Conservation (phyloP, 1,284 basidiomycete genomes). For the Salmacisia buchloeana region DNA sequence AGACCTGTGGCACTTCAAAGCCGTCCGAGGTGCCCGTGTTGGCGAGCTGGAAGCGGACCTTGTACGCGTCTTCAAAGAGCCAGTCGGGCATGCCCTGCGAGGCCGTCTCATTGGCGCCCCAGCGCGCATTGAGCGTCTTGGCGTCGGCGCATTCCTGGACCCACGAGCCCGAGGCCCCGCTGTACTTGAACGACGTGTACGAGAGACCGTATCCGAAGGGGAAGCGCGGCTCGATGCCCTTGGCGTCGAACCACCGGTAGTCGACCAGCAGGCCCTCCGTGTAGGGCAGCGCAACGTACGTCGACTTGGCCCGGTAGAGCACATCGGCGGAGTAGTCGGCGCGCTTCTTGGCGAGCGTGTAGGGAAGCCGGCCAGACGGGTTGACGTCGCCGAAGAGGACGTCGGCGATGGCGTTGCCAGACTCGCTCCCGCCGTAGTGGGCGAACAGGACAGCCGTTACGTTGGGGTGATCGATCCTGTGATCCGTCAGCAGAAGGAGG, state of each 20-base stretch:
- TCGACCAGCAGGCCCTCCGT: constrained; percentile 37
- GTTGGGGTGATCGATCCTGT: constrained; percentile 32
- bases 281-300: constrained; percentile 55
- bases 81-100: constrained; percentile 25
- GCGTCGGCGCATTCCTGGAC: constrained; percentile 9
- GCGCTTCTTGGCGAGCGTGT: constrained; percentile 60
- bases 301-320: constrained; percentile 40
- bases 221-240: constrained; percentile 33
- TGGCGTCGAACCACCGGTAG: constrained; percentile 33
- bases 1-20: constrained; percentile 38
- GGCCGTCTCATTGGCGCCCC: background rate
- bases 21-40: constrained; percentile 36
- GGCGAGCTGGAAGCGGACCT: constrained; percentile 28
- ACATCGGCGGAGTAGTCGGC: constrained; percentile 57
- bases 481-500: constrained; percentile 7
- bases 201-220: constrained; percentile 38
- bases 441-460: constrained; percentile 56
- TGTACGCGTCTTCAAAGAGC: constrained; percentile 34
- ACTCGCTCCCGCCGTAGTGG: constrained; percentile 61
- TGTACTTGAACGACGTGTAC: constrained; percentile 24
- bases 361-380: constrained; percentile 56
- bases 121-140: too few relatives aligned
- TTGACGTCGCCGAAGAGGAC: constrained; percentile 17
- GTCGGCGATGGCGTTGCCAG: background rate
- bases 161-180: constrained; percentile 26